Evolutionary conservation across 2,329 filamentous ascomycete species (phyloP).

Genomic region (Cadophora sp.): DNA sequence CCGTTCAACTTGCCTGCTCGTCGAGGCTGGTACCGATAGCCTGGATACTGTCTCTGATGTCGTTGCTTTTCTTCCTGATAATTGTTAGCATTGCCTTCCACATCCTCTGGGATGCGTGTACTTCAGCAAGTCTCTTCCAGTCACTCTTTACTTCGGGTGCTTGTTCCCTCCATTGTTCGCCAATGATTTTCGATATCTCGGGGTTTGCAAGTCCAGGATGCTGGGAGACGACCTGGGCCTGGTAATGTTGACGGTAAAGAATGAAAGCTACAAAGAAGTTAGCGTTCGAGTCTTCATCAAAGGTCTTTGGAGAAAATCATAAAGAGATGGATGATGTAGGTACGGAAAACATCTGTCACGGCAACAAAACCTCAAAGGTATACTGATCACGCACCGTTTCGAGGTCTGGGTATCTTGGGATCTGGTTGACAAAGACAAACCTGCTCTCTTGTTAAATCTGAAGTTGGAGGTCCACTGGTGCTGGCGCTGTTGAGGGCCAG

Average conservation of each 20-base stretch:
- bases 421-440: constrained; percentile 75
- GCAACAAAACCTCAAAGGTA: constrained; percentile 30
- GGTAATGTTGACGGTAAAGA: constrained; percentile 92
- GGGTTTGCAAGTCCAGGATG: constrained; percentile 75
- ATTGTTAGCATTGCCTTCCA: constrained; percentile 15
- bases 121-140: constrained; percentile 90
- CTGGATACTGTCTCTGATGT: constrained; percentile 88
- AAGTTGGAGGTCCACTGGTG: constrained; percentile 33
- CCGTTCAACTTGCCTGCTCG: constrained; percentile 42
- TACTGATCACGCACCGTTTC: constrained; percentile 65
- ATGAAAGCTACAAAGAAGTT: constrained; percentile 79
- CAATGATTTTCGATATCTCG: constrained; percentile 36
- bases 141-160: constrained; percentile 75
- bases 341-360: constrained; percentile 31
- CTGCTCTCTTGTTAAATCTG: constrained; percentile 45
- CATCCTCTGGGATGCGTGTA: constrained; percentile 45
- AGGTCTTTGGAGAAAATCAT: constrained; percentile 32
- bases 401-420: constrained; percentile 73
- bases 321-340: constrained; percentile 32
- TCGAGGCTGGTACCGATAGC: constrained; percentile 88
- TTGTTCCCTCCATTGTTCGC: constrained; percentile 79
- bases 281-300: constrained; percentile 42
- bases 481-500: constrained; percentile 40
- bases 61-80: constrained; percentile 82
- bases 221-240: constrained; percentile 79